A percentile compares a stretch with the other conserved stretches of the same genome.
Evolutionary conservation across 495 filamentous ascomycete species (phyloP).

Genomic region (Annulohypoxylon bovei): DNA sequence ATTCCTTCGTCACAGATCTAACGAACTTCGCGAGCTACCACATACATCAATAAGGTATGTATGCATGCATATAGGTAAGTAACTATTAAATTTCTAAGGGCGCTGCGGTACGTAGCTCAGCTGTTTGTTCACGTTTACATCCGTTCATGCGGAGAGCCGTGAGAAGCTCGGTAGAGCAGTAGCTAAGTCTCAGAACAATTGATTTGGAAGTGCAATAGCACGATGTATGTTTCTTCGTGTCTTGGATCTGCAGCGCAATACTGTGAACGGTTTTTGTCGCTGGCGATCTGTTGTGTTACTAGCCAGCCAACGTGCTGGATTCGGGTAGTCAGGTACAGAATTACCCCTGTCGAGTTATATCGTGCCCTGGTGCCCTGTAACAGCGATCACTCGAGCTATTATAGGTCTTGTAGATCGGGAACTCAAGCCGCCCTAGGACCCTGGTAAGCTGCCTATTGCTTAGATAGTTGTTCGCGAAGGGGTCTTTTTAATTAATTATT

Average conservation of each 20-base stretch:
- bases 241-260: constrained; percentile 35
- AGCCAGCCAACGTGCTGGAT: constrained; percentile 21
- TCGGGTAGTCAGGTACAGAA: constrained; percentile 34
- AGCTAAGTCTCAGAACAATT: constrained; percentile 37
- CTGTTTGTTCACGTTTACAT: constrained; percentile 40
- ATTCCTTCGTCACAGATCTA: background rate
- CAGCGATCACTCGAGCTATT: constrained; percentile 27
- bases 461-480: background rate
- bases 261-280: constrained; percentile 39
- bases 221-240: constrained; percentile 27
- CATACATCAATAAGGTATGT: no score
- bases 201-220: constrained; percentile 25
- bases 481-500: background rate
- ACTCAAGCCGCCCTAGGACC: background rate
- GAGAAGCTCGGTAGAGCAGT: constrained; percentile 6
- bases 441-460: background rate
- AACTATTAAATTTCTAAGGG: background rate
- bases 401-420: constrained; percentile 29
- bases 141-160: constrained; percentile 38
- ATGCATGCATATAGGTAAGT: no score
- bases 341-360: constrained; percentile 19
- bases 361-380: background rate
- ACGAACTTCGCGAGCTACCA: background rate
- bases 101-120: constrained; percentile 2
- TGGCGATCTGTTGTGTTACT: constrained; percentile 29